Evolutionary conservation across 768 basidiomycete species (phyloP).

Genomic region (Pholiota conissans): DNA sequence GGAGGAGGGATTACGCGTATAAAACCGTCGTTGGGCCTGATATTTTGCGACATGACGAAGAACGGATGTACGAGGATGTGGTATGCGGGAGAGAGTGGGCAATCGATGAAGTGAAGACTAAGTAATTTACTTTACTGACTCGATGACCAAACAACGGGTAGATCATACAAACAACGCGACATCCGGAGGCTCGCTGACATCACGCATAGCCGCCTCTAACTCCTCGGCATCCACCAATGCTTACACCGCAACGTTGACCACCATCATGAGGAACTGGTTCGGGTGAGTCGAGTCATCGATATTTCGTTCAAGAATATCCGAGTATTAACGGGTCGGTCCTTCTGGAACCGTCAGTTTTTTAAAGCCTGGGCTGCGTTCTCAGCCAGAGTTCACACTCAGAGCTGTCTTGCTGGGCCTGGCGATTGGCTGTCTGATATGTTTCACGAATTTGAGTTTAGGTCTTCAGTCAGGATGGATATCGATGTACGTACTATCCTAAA

Average conservation of each 20-base stretch:
- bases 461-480: conserved; percentile 90
- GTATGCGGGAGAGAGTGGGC: conserved; percentile 3
- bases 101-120: conserved; percentile 11
- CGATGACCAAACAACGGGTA: conserved; percentile 17
- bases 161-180: conserved; percentile 20
- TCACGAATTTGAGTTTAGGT: conserved; percentile 89
- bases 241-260: conserved; percentile 7
- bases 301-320: neutral
- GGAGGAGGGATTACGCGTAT: conserved; percentile 53
- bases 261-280: conserved; percentile 23
- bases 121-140: conserved; percentile 11
- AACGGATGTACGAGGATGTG: neutral
- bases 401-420: conserved; percentile 78
- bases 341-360: too few relatives aligned
- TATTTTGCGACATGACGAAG: conserved; percentile 50
- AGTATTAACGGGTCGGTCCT: neutral
- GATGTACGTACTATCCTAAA: conserved; percentile 49
- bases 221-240: conserved; percentile 4
- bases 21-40: conserved; percentile 50
- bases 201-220: conserved; percentile 4
- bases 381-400: conserved; percentile 43
- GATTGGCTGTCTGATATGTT: conserved; percentile 86
- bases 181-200: conserved; percentile 1
- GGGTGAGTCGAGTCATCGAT: conserved; percentile 13
- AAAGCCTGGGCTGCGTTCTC: conserved; percentile 21